These are phyloP conservation scores for Bacterosira constricta DNA, from an alignment of 108 stramenopile genomes.

Conservation along the genomic window DNA sequence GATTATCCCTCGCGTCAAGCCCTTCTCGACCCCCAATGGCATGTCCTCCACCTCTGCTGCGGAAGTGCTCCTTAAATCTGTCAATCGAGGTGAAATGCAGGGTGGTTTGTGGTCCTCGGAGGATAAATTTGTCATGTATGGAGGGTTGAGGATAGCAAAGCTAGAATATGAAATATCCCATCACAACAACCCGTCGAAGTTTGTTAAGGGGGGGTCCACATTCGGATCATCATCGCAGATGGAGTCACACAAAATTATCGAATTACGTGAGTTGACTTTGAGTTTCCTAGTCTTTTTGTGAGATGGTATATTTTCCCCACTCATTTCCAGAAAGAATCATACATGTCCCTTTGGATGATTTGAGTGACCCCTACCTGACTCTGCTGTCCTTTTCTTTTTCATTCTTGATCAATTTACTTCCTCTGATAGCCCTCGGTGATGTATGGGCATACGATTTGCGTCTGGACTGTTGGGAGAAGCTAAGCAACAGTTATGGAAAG, in stretches of 20 bases:
- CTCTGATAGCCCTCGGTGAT: conserved; percentile 57
- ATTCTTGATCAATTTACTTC: too few species aligned
- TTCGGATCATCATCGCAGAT: conserved; percentile 19
- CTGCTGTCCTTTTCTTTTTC: too few species aligned
- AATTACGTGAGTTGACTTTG: too few species aligned
- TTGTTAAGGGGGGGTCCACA: conserved; percentile 21
- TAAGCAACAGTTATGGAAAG: conserved; percentile 37
- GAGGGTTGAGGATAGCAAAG: conserved; percentile 38
- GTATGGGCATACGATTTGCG: conserved; percentile 53
- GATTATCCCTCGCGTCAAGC: conserved; percentile 45
- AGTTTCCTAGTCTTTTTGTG: too few species aligned
- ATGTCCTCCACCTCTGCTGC: conserved; percentile 22
- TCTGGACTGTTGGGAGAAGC: conserved; percentile 36
- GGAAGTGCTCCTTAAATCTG: conserved; percentile 34
- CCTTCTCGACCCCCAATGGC: conserved; percentile 9
- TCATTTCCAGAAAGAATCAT: too few species aligned
- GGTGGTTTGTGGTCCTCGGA: conserved; percentile 46
- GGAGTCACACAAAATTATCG: conserved; percentile 24
- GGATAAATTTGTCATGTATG: conserved; percentile 51
- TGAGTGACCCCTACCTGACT: too few species aligned
- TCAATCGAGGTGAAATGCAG: conserved; percentile 54
- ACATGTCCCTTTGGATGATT: too few species aligned
- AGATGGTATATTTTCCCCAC: too few species aligned
- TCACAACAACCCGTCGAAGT: conserved; percentile 16
- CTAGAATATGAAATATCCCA: conserved; percentile 12